Evolutionary conservation across 176 grass and related monocot species (phyloP), one percentile per base, ranked within the genome.

Genomic region (Hordeum vulgare): DNA sequence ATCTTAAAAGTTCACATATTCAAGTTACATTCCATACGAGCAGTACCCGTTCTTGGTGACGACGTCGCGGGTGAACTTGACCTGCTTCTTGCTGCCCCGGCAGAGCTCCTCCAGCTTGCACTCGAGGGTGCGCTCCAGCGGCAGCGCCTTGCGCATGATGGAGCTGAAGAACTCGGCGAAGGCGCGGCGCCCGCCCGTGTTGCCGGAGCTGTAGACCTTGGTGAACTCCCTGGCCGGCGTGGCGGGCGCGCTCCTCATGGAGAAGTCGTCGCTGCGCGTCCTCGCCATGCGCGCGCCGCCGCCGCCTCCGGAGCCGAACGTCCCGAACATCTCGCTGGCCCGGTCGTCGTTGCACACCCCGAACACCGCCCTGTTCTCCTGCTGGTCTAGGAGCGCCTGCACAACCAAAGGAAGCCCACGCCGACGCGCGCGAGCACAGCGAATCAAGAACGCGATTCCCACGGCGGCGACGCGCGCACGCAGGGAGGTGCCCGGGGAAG

Each of bases 311-410:
- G 44, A 59, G 35, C 76, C 83, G 57, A 64, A 58, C 6, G 60
- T 23, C 24, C 18, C 66, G 8, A 37, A 2, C 66, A 20, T 39
- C 49, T 83, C 86, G 39, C 49, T 79, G 0, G 68, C 75, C 3
- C 86, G 66, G 49, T 59, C 83, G 75, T 86, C 69, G 83, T 86
- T 89, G 86, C 86, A 79, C 8, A 69, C 34, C 33, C 80, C 86
- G 74, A 90, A 87, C 13, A 90, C 89, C 69, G 85, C 79, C 82
- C 90, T 86, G 87, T 93, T 95, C 77, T 93, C 96, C 87, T 95
- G 90, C 77, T 90, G 87, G 45, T 95, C 96, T 44, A 66, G 88
- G 10, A 95, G 90, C 54, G 84, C 92, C 96, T 95, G 69, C 78
- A 72, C 63, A 71, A 10, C n/a, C 8, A 53, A 75, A 61, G 70